Conservation (phyloP, 1,284 basidiomycete species). For the Leccinum pachyderme region DNA sequence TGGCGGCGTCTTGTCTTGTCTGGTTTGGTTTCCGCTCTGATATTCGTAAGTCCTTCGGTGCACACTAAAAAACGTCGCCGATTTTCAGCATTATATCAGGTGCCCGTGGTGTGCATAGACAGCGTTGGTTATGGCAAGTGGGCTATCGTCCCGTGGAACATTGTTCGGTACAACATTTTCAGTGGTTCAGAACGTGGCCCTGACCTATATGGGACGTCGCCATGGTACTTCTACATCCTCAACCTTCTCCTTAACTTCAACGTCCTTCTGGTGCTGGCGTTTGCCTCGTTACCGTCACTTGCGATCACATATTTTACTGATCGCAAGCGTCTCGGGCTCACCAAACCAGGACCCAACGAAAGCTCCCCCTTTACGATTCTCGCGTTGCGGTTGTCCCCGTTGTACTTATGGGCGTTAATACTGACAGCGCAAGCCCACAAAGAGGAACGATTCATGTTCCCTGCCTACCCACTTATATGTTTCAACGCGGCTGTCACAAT, state of each 20-base stretch:
- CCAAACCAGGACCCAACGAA: slow-evolving; percentile 51
- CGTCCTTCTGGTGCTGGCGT: slow-evolving; percentile 76
- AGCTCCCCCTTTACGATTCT: slow-evolving; percentile 80
- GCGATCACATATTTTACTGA: slow-evolving; percentile 76
- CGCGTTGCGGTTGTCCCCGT: slow-evolving; percentile 72
- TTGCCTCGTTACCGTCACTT: slow-evolving; percentile 78
- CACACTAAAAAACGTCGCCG: slow-evolving; percentile 1
- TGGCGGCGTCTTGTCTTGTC: slow-evolving; percentile 62
- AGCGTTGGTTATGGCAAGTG: slow-evolving; percentile 84
- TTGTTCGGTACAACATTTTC: slow-evolving; percentile 92
- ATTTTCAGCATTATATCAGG: slow-evolving; percentile 41
- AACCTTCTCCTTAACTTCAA: slow-evolving; percentile 96
- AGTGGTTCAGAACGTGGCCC: slow-evolving; percentile 77
- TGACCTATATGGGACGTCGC: slow-evolving; percentile 90
- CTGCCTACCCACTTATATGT: slow-evolving; percentile 87
- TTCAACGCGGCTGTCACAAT: slow-evolving; percentile 91
- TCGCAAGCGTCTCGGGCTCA: slow-evolving; percentile 73
- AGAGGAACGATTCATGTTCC: slow-evolving; percentile 98
- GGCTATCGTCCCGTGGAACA: slow-evolving; percentile 88
- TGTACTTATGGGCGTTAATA: slow-evolving; percentile 88
- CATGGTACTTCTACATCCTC: slow-evolving; percentile 78
- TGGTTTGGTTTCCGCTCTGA: slow-evolving; percentile 54
- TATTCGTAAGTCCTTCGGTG: slow-evolving; percentile 60
- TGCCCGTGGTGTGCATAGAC: slow-evolving; percentile 82
- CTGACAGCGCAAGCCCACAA: slow-evolving; percentile 88